A percentile compares a stretch with the other conserved stretches of the same genome.
Evolutionary conservation across 805 yeast genomes (phyloP).

Genomic region (Candida ponderosae): DNA sequence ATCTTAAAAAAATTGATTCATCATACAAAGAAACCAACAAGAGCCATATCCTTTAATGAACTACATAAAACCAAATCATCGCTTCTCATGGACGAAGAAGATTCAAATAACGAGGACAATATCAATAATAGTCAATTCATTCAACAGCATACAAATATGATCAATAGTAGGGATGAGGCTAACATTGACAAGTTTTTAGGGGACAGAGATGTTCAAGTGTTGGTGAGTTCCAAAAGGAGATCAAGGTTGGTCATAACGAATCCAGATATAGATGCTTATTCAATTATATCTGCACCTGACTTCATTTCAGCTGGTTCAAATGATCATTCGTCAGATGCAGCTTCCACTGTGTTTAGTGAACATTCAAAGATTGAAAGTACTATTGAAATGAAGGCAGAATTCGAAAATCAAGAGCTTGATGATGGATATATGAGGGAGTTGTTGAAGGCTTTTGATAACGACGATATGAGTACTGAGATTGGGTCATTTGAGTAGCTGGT

Average conservation of each 20-base stretch:
- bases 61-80: no score
- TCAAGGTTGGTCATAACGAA: slow-evolving; percentile 53
- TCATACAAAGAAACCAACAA: no score
- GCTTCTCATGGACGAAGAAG: no score
- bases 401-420: slow-evolving; percentile 9
- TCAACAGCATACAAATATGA: no score
- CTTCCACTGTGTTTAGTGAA: slow-evolving; percentile 1
- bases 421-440: slow-evolving; percentile 20
- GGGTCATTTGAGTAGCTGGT: not conserved
- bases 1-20: no score
- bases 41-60: no score
- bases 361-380: not conserved
- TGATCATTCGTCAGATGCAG: slow-evolving; percentile 23
- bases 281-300: slow-evolving; percentile 1
- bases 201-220: slow-evolving; percentile 59
- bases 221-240: slow-evolving; percentile 59
- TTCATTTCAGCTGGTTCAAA: slow-evolving; percentile 7
- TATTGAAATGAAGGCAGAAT: not conserved
- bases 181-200: slow-evolving; percentile 36
- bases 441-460: slow-evolving; percentile 27
- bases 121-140: no score
- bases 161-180: no score
- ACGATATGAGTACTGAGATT: slow-evolving; percentile 15
- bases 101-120: no score
- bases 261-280: slow-evolving; percentile 43